Evolutionary conservation across 345 rosid species (phyloP), one percentile per base, ranked within the genome.

Genomic region (Eucalyptus sp.): DNA sequence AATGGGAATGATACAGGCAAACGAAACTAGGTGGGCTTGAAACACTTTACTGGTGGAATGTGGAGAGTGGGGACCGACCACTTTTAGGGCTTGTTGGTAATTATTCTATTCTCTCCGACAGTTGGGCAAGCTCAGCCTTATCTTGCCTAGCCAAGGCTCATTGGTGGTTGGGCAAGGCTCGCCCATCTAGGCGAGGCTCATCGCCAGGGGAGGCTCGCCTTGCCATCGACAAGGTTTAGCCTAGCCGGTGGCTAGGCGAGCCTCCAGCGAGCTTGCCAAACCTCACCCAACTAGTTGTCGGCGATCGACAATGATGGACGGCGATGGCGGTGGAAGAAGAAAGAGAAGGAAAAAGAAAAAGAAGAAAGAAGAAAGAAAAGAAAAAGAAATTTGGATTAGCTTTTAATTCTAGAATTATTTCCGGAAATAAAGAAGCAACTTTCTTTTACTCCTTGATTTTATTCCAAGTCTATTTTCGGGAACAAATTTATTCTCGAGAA

Each of bases 271-370:
- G 58, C 10, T 52, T 10, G 2, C 9, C 5, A 2, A 0, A 18
- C 58, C 3, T 52, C 25, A 52, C 25, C 58, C 3, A 52, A 52
- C 0, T 20, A 0, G 25, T 52, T 1, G 0, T 0, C 0, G 0
- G 2, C 2, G 2, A 8, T 0, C 0, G 0, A 2, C 10, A 52
- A 52, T 1, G 58, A 52, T 52, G 58, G 58, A 52, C 0, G 8
- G 0, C 4, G 58, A 4, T 52, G 58, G 58, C 1, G 0, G 5
- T 52, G 25, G 10, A 7, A 8, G 58, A 52, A 52, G 25, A 52
- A 20, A 52, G 58, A 52, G 58, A 52, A 52, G 10, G 25, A 52
- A 20, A 5, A 20, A 3, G 49, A 10, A 46, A 52, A 8, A 17
- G 7, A 2, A 6, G 7, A 3, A 4, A 51, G 54, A 51, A 52